Evolutionary conservation across 2,329 filamentous ascomycete species (phyloP).

Genomic region (Pseudocercospora eumusae): DNA sequence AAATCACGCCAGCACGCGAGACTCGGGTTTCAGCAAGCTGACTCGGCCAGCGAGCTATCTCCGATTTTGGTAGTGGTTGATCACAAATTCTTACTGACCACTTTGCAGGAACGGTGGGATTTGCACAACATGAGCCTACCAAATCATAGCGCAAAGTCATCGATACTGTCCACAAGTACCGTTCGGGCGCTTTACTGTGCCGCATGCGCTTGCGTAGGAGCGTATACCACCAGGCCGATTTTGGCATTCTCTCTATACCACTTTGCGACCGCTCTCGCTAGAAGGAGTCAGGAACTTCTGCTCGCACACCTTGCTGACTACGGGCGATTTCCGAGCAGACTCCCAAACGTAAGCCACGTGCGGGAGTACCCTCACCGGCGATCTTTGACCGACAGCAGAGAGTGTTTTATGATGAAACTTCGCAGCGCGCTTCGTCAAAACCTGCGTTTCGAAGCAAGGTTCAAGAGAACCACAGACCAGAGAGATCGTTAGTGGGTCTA

Average conservation of each 20-base stretch:
- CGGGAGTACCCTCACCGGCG: neutral
- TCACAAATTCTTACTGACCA: neutral
- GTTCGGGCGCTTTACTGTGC: neutral
- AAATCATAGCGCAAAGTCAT: neutral
- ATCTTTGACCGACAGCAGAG: conserved; percentile 1
- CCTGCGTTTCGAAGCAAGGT: too few species aligned
- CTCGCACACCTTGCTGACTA: conserved; percentile 8
- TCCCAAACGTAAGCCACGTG: conserved; percentile 1
- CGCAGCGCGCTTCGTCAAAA: neutral
- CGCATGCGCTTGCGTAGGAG: neutral
- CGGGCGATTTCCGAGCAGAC: neutral
- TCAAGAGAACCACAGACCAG: too few species aligned
- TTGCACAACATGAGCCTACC: neutral
- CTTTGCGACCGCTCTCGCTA: neutral
- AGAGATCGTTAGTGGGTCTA: neutral
- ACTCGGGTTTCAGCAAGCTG: neutral
- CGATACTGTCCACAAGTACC: neutral
- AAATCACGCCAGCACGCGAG: neutral
- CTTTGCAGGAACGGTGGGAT: neutral
- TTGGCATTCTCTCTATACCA: neutral
- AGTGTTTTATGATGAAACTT: neutral
- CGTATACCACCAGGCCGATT: neutral
- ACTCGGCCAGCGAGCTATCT: neutral
- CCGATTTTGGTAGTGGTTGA: neutral
- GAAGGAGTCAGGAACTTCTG: neutral